A percentile compares a stretch with the other conserved stretches of the same genome.
phyloP scores from a whole-genome alignment of 192 early-diverging fungal species.

The Borealophlyctis nickersoniae region DNA sequence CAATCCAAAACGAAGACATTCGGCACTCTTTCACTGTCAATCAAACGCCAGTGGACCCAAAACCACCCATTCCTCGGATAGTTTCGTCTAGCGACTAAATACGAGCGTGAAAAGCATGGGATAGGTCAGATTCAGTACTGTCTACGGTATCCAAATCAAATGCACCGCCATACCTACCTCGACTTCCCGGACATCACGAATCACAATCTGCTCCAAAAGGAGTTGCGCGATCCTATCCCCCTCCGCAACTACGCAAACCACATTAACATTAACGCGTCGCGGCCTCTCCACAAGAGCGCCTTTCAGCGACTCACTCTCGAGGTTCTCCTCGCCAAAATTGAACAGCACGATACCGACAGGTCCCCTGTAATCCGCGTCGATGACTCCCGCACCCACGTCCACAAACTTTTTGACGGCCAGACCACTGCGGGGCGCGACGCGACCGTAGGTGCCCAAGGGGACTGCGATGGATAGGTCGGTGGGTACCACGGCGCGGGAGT shows the following conservation, averaged over 20 bases:
- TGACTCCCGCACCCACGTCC: conserved; percentile 85
- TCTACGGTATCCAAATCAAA: no score
- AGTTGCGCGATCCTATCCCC: conserved; percentile 95
- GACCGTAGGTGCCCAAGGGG: conserved; percentile 82
- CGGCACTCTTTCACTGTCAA: no score
- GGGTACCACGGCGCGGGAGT: conserved; percentile 69
- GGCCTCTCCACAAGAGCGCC: background rate
- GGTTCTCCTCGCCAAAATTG: conserved; percentile 73
- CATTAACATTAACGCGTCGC: background rate
- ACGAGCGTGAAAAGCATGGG: no score
- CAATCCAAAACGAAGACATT: no score
- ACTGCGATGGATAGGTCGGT: conserved; percentile 82
- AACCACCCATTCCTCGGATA: conserved; percentile 47
- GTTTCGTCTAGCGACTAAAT: conserved; percentile 41
- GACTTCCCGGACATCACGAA: conserved; percentile 75
- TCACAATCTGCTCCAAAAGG: conserved; percentile 80
- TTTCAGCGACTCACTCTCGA: conserved; percentile 41
- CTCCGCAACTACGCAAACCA: conserved; percentile 65
- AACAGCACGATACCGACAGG: conserved; percentile 78
- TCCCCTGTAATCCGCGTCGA: conserved; percentile 86
- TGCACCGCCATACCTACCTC: conserved; percentile 60
- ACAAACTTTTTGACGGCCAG: conserved; percentile 83
- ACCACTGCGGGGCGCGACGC: conserved; percentile 86
- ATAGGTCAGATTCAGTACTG: no score
- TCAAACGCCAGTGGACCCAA: conserved; percentile 54